Base-by-base conservation (phyloP, 192 early-diverging fungal species). In the Linnemannia zychae region DNA sequence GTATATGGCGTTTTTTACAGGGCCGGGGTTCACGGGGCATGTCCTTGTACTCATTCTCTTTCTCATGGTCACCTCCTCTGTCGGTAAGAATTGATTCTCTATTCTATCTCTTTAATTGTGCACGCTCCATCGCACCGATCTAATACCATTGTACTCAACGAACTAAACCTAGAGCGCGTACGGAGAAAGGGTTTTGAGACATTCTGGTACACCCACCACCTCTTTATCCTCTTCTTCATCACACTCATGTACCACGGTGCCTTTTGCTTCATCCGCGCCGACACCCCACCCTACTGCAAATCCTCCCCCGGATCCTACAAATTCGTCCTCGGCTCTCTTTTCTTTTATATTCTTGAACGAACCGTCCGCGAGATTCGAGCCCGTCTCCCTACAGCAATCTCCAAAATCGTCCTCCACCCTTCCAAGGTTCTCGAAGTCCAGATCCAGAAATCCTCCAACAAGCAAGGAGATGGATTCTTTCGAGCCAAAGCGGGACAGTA, bases 161-260 rank as follows among this genome's bases (percentile, higher is more conserved):
- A 63, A 44, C n/a, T 1, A 38, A 28, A 0, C 24, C 22, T 40
- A 84, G 81, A 84, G 24, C 81, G 81, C 0, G 81, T 84, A 0
- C 80, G 93, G 0, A 49, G 93, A n/a, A 94, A 94, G 84, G 74
- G 92, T 60, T 93, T 93, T 72, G 95, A 97, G 81, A 84, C 92
- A 53, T 97, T 97, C 81, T 97, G 95, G 95, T 96, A 95, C 85
- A 92, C 94, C 48, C 95, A 97, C 78, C 96, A 97, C 77, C 89
- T 97, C 38, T 96, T 96, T 87, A 91, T 96, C 71, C 88, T 96
- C 66, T 96, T 95, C 88, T 96, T 97, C 88, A 93, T 93, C 49
- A 93, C 91, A 34, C 90, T 93, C 24, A 92, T 95, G 60, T 92
- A 94, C 82, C 96, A 96, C 87, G 96, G 96, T 12, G 91, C 92